Base-by-base conservation (phyloP, 805 yeast genomes). In the Pichia manshurica region DNA sequence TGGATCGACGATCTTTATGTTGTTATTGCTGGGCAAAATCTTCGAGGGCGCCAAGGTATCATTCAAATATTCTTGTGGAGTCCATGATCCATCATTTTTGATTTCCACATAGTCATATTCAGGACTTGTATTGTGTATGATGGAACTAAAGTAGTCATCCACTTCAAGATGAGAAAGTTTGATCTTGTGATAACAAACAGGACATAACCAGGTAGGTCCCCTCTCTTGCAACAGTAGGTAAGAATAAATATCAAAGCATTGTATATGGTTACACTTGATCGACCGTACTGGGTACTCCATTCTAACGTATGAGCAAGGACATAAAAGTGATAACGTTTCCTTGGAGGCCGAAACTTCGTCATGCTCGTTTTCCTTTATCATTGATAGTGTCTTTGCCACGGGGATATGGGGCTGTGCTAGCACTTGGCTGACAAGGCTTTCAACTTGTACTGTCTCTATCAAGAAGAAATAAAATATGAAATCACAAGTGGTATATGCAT, bases 151-250 rank as follows among this genome's bases (percentile, higher is more conserved):
- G 60, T 79, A 91, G 51, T 87, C 96, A 54, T 87, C 88, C 0
- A 89, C 69, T 0, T 84, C 81, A 45, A 93, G 61, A 51, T 82
- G 82, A 15, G 74, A 74, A 15, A 81, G 67, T 2, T 70, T 65
- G 2, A 87, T 66, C 2, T 59, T 60, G 5, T 65, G 68, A 51
- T 76, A 77, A 61, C 99, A 93, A 3, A 87, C 73, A 0, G 97
- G 96, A 60, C 99, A 93, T 44, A 68, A 68, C 97, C 97, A 91
- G 0, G 86, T 78, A 0, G 96, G 84, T 0, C 85, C 78, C 60
- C 84, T 91, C 47, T 72, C 71, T 62, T 91, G 98, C 39, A 89
- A 72, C 57, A 79, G 77, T 9, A 93, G 56, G 59, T 77, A 93
- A 39, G 86, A 78, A 32, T 73, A 63, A 0, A 87, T 90, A 65